Conservation (phyloP, 495 filamentous ascomycete genomes). For the Lasiosphaeria ovina region DNA sequence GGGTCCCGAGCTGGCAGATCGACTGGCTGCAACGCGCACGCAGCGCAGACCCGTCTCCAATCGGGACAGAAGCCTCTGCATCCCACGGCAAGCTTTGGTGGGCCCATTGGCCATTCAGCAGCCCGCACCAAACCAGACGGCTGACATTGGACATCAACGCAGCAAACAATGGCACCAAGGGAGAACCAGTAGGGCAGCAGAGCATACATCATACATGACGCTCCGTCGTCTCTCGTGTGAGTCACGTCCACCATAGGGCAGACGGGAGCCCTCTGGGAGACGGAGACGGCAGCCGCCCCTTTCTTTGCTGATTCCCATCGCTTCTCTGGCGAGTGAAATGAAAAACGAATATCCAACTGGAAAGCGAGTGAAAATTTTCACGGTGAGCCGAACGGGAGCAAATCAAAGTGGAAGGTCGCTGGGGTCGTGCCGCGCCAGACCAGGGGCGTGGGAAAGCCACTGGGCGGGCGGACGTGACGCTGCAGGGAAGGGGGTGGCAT, state of each 20-base stretch:
- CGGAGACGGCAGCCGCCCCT: constrained; percentile 15
- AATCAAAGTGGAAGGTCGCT: constrained; percentile 29
- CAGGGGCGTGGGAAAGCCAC: constrained; percentile 22
- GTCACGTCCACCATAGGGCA: constrained; percentile 28
- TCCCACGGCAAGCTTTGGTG: constrained; percentile 22
- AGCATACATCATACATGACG: constrained; percentile 34
- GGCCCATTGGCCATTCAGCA: constrained; percentile 40
- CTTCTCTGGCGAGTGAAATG: constrained; percentile 24
- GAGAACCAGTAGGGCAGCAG: constrained; percentile 39
- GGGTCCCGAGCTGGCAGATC: constrained; percentile 10
- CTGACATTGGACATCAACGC: constrained; percentile 50
- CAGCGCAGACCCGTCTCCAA: constrained; percentile 25
- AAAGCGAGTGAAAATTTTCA: constrained; percentile 32
- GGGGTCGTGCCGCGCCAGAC: constrained; percentile 21
- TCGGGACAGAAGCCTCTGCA: constrained; percentile 38
- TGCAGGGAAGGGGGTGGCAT: constrained; percentile 32
- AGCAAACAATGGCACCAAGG: constrained; percentile 29
- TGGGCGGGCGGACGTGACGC: constrained; percentile 2
- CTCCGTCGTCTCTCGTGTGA: constrained; percentile 29
- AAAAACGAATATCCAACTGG: constrained; percentile 34
- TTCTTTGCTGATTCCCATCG: constrained; percentile 11
- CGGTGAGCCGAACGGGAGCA: constrained; percentile 34
- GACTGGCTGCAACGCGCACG: constrained; percentile 14
- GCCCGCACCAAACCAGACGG: constrained; percentile 31
- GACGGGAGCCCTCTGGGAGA: neutral